Conservation (phyloP, 2,329 filamentous ascomycete genomes). For the Exophiala mesophila region DNA sequence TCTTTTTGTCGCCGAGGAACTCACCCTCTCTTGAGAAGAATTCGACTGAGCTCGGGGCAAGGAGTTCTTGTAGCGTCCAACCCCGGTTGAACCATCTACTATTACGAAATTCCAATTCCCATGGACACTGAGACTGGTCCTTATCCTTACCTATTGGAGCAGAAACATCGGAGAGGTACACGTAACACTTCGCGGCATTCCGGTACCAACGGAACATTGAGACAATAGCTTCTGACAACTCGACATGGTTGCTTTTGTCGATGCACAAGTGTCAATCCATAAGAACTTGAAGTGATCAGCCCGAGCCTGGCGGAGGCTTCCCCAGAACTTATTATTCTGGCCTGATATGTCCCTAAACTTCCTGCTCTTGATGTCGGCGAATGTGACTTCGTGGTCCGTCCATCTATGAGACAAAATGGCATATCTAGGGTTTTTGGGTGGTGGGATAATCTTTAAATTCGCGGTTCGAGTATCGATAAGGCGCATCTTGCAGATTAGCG, state of each 20-base stretch:
- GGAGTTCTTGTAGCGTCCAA: conserved; percentile 28
- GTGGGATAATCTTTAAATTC: conserved; percentile 1
- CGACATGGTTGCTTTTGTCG: conserved; percentile 20
- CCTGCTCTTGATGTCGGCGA: not conserved
- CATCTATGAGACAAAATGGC: conserved; percentile 1
- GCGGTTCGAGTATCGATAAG: not conserved
- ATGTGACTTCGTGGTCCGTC: not conserved
- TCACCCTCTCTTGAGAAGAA: conserved; percentile 16
- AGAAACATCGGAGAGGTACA: conserved; percentile 17
- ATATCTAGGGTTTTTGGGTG: not conserved
- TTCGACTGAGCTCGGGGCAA: conserved; percentile 21
- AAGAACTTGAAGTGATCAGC: conserved; percentile 1
- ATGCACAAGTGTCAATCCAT: conserved; percentile 20
- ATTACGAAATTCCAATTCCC: not conserved
- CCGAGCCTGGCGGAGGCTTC: not conserved
- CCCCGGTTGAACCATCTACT: conserved; percentile 25
- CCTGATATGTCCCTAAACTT: not conserved
- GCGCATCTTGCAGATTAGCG: not conserved
- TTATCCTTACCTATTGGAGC: too few relatives aligned
- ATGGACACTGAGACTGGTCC: too few relatives aligned
- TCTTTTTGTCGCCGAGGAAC: conserved; percentile 5
- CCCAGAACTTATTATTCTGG: not conserved
- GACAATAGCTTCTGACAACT: conserved; percentile 7
- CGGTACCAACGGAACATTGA: conserved; percentile 25
- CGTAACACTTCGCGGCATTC: conserved; percentile 20